Percentiles rank a stretch among this genome's conserved stretches.
phyloP scores from a whole-genome alignment of 306 rosid genomes.

The Alnus rubra region DNA sequence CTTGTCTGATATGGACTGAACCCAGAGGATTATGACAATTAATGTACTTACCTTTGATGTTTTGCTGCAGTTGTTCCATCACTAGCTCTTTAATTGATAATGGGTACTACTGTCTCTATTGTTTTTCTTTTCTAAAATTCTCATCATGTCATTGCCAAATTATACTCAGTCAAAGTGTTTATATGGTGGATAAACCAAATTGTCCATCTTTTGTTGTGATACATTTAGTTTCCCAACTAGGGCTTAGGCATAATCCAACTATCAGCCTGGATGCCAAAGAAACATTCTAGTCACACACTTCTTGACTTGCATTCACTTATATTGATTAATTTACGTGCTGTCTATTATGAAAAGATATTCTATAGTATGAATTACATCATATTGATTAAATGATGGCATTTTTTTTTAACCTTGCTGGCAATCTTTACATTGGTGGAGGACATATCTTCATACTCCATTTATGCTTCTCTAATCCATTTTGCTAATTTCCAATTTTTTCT shows the following conservation, averaged over 20 bases:
- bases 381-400: neutral
- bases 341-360: neutral
- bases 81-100: too few species aligned
- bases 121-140: neutral
- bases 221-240: too few species aligned
- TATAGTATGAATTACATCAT: neutral
- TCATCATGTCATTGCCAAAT: too few species aligned
- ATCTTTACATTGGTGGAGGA: neutral
- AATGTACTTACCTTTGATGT: neutral
- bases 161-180: too few species aligned
- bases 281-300: neutral
- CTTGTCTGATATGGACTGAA: neutral
- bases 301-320: neutral
- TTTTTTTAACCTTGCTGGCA: neutral
- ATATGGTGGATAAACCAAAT: too few species aligned
- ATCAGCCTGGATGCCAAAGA: neutral
- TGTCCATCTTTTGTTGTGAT: too few species aligned
- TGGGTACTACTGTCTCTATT: too few species aligned
- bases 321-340: neutral
- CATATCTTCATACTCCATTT: neutral
- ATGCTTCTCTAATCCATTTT: neutral
- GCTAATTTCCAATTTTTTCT: slow-evolving; percentile 2
- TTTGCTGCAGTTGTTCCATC: neutral
- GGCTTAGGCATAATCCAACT: neutral
- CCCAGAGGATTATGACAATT: neutral